Conservation (phyloP, 1,139 yeast species). For the Hanseniaspora sp. region DNA sequence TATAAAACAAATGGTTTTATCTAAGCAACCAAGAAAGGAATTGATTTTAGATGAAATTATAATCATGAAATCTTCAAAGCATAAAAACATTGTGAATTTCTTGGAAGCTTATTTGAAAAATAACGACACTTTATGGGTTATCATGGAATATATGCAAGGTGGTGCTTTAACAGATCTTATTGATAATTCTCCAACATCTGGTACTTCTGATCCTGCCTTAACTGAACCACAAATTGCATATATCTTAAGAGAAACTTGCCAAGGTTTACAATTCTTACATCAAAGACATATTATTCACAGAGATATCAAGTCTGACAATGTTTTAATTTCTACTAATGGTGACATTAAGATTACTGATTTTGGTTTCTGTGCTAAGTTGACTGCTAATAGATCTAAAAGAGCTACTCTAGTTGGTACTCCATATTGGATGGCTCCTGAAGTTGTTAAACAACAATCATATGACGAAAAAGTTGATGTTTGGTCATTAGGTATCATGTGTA, state of each 20-base stretch:
- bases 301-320: conserved; percentile 92
- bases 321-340: conserved; percentile 72
- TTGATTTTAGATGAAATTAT: conserved; percentile 84
- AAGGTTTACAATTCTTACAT: conserved; percentile 85
- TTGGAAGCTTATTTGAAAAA: conserved; percentile 74
- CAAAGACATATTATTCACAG: conserved; percentile 87
- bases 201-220: conserved; percentile 31
- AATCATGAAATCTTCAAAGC: conserved; percentile 90
- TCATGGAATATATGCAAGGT: conserved; percentile 93
- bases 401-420: conserved; percentile 99
- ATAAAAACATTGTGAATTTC: conserved; percentile 85
- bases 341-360: conserved; percentile 93
- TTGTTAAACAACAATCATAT: conserved; percentile 88
- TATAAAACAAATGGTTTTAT: conserved; percentile 88
- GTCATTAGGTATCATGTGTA: conserved; percentile 96
- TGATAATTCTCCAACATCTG: conserved; percentile 46
- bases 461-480: conserved; percentile 96
- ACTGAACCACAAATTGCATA: conserved; percentile 76
- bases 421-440: conserved; percentile 99
- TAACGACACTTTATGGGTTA: conserved; percentile 65
- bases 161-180: conserved; percentile 84
- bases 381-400: conserved; percentile 83
- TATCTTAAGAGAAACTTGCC: conserved; percentile 80
- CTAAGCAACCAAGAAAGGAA: conserved; percentile 89
- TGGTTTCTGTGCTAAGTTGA: conserved; percentile 93